phyloP scores from a whole-genome alignment of 73 alveolate species.

The Paramecium tetraurelia region DNA sequence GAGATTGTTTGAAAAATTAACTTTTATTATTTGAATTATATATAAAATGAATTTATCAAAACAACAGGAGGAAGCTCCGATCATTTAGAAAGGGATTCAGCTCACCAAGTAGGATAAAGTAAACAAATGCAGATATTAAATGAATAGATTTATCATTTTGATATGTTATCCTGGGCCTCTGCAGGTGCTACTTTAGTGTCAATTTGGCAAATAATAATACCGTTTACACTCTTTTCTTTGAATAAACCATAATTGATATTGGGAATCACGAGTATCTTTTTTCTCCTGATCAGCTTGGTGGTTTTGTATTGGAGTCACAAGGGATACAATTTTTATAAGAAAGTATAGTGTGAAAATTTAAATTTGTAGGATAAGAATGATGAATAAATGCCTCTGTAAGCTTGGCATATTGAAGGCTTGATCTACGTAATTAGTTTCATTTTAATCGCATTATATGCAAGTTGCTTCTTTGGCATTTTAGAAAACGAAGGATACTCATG shows the following conservation, averaged over 20 bases:
- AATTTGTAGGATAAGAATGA: not conserved
- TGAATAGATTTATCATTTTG: slow-evolving; percentile 20
- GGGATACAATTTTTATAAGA: slow-evolving; percentile 10
- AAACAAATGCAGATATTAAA: not conserved
- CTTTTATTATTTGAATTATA: not conserved
- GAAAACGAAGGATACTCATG: slow-evolving; percentile 27
- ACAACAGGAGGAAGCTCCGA: not conserved
- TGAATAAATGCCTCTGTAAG: not conserved
- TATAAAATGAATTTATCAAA: not conserved
- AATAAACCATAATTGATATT: slow-evolving; percentile 21
- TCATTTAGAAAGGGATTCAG: not conserved
- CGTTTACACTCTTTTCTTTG: slow-evolving; percentile 8
- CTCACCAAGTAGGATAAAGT: slow-evolving; percentile 9
- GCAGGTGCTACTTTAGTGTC: slow-evolving; percentile 24
- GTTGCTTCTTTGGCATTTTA: slow-evolving; percentile 13
- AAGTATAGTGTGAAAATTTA: not conserved
- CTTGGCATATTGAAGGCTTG: slow-evolving; percentile 38
- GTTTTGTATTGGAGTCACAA: slow-evolving; percentile 34
- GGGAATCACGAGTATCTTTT: slow-evolving; percentile 17
- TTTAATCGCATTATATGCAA: slow-evolving; percentile 4
- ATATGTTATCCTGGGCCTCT: slow-evolving; percentile 51
- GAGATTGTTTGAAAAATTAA: not conserved
- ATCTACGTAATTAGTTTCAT: slow-evolving; percentile 3
- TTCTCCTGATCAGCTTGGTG: not conserved
- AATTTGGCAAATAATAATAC: slow-evolving; percentile 10